Percentiles rank a stretch among this genome's conserved stretches.
phyloP scores from a whole-genome alignment of 345 rosid species.

The Heritiera fomes region DNA sequence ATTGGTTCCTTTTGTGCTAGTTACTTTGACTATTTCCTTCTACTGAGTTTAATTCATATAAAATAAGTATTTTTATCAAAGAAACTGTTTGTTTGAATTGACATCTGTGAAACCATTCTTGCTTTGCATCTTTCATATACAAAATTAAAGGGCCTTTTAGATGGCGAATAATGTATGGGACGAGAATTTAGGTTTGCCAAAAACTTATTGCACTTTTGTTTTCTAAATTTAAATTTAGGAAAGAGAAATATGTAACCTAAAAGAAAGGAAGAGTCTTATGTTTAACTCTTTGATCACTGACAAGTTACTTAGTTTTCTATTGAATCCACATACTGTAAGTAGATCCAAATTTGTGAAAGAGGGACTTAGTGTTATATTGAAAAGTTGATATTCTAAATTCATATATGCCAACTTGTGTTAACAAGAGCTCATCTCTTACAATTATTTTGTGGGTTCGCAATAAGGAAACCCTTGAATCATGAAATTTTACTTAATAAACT shows the following conservation, averaged over 20 bases:
- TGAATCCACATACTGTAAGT: background rate
- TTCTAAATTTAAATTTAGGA: background rate
- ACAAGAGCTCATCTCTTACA: background rate
- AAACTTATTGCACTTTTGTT: background rate
- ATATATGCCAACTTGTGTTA: background rate
- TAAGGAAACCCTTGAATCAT: background rate
- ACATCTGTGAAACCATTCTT: background rate
- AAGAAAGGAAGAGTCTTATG: background rate
- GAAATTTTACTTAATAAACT: background rate
- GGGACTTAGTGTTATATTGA: background rate
- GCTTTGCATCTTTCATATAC: slow-evolving; percentile 1
- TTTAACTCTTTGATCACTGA: background rate
- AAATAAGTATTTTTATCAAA: slow-evolving; percentile 3
- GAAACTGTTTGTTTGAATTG: slow-evolving; percentile 8
- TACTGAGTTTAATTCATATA: background rate
- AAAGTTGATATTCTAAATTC: background rate
- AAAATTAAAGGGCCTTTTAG: background rate
- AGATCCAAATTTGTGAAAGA: background rate
- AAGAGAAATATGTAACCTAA: background rate
- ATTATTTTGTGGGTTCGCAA: background rate
- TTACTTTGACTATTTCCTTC: slow-evolving; percentile 2
- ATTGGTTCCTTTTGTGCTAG: slow-evolving; percentile 24
- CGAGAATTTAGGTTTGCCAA: background rate
- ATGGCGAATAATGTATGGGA: background rate
- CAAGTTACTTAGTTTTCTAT: background rate